Base-by-base conservation (phyloP, 495 filamentous ascomycete genomes). In the Hyaloscypha bicolor region DNA sequence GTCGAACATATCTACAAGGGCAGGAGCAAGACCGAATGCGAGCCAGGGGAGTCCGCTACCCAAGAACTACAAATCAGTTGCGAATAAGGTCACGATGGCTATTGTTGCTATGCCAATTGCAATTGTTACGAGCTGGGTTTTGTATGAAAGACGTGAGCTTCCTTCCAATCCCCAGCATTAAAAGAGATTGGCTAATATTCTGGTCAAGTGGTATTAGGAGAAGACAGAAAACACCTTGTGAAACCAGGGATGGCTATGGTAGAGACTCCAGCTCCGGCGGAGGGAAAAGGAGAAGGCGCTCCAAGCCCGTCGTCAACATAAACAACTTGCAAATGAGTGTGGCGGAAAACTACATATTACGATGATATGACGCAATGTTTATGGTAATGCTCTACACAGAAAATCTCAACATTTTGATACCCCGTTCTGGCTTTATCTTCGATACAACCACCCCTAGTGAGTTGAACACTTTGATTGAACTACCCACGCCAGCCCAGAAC, bases 101-200 rank as follows among this genome's bases (percentile, higher is more conserved):
- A 76, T 79, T 37, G 76, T 79, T 16, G 77, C 77, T 6, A 60
- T 76, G 53, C 77, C 77, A 30, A 76, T 79, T 60, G 64, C 64
- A 19, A 67, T 79, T 52, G 76, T 79, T 35, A 79, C 77, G 21
- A 77, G 75, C 57, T 79, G 70, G 48, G 66, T 79, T 19, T 59
- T 79, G 22, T 79, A 73, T 63, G 60, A 78, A 45, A 68, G 77
- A 65, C 60, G 76, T 79, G 63, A 69, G 73, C 60, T n/a, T 8
- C 19, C 48, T 19, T 56, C 31, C 39, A 56, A 4, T 12, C 19
- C 29, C 53, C 29, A 6, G 29, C 1, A 3, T 25, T 25, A 25
- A 25, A 29, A 29, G 53, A 55, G 30, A 9, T 29, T 9, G 8
- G 16, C 53, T 56, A 16, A 56, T n/a, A 14, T 1, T 6, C 6